phyloP scores from a whole-genome alignment of 306 rosid species.

The Bauhinia variegata region DNA sequence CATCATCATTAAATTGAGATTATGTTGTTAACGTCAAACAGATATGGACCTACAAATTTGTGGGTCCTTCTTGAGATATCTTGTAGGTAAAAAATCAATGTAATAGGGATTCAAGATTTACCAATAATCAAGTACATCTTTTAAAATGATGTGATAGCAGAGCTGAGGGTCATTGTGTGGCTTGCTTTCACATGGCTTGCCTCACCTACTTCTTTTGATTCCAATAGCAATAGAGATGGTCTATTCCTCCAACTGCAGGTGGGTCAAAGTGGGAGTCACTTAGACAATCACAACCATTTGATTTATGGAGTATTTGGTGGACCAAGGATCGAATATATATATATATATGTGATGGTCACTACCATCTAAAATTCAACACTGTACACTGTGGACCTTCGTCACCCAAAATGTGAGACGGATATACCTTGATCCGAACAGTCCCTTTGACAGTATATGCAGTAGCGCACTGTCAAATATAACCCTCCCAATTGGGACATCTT shows the following conservation, averaged over 20 bases:
- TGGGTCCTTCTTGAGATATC: constrained; percentile 43
- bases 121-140: constrained; percentile 42
- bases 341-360: constrained; percentile 51
- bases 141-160: constrained; percentile 54
- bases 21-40: constrained; percentile 60
- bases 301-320: constrained; percentile 45
- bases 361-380: constrained; percentile 55
- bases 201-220: constrained; percentile 58
- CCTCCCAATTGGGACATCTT: background rate
- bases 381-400: constrained; percentile 45
- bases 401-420: constrained; percentile 42
- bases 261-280: constrained; percentile 68
- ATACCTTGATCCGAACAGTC: constrained; percentile 43
- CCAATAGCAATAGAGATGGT: constrained; percentile 67
- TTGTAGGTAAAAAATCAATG: constrained; percentile 56
- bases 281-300: constrained; percentile 54
- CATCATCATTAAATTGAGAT: constrained; percentile 58
- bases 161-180: constrained; percentile 55
- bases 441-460: constrained; percentile 41
- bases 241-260: constrained; percentile 77
- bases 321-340: constrained; percentile 47
- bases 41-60: constrained; percentile 69
- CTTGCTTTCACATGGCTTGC: constrained; percentile 65
- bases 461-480: constrained; percentile 10
- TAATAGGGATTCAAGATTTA: constrained; percentile 42